A percentile compares a stretch with the other conserved stretches of the same genome.
phyloP scores from a whole-genome alignment of 768 basidiomycete genomes.

The Pseudohyphozyma bogoriensis region DNA sequence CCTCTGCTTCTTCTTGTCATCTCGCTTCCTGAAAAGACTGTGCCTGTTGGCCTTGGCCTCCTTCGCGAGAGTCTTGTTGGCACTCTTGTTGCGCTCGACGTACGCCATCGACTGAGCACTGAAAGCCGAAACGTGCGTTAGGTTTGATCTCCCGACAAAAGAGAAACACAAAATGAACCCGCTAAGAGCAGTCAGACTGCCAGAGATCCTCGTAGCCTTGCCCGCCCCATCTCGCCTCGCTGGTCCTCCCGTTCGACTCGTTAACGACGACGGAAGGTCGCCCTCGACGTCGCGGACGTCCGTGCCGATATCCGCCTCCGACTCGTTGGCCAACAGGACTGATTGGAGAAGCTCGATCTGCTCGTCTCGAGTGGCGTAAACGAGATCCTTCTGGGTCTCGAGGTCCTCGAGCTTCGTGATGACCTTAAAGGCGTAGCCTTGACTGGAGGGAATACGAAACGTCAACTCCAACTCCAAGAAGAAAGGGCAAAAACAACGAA shows the following conservation, averaged over 20 bases:
- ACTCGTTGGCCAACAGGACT: constrained; percentile 81
- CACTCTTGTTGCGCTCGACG: constrained; percentile 81
- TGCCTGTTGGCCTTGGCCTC: constrained; percentile 48
- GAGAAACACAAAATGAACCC: constrained; percentile 40
- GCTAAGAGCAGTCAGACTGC: constrained; percentile 69
- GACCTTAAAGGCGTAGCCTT: constrained; percentile 96
- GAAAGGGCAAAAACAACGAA: constrained; percentile 7
- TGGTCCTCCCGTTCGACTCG: constrained; percentile 26
- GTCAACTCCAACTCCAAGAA: neutral
- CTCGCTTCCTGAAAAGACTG: constrained; percentile 73
- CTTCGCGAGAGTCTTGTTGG: constrained; percentile 55
- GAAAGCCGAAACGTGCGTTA: neutral
- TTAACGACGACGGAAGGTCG: constrained; percentile 28
- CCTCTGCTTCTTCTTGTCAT: constrained; percentile 42
- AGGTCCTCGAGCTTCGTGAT: constrained; percentile 95
- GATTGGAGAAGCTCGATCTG: constrained; percentile 94
- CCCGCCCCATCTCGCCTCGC: constrained; percentile 44
- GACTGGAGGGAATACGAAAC: neutral
- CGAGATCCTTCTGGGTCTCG: constrained; percentile 71
- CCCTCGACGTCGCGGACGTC: constrained; percentile 68
- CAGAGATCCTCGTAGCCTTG: constrained; percentile 62
- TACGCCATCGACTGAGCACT: constrained; percentile 73
- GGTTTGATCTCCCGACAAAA: neutral
- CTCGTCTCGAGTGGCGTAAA: constrained; percentile 80
- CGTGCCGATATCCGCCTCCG: constrained; percentile 73